phyloP scores from a whole-genome alignment of 768 basidiomycete genomes.

The Tremella mesenterica region DNA sequence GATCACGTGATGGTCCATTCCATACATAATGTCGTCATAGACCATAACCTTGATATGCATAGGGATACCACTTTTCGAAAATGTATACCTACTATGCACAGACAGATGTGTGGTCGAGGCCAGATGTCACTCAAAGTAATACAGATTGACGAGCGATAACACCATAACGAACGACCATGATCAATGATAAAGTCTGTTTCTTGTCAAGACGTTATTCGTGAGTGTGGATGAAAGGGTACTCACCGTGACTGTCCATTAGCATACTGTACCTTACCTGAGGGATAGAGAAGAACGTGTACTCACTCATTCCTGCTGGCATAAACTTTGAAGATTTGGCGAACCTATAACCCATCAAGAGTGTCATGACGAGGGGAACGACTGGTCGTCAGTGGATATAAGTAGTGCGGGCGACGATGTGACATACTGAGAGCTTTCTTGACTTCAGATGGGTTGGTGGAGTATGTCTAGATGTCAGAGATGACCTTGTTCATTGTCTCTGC shows the following conservation, averaged over 20 bases:
- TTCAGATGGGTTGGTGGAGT: neutral
- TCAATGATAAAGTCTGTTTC: neutral
- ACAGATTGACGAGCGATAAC: neutral
- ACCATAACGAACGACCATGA: neutral
- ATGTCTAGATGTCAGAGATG: neutral
- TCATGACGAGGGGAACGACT: neutral
- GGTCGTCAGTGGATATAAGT: neutral
- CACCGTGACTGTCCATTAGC: neutral
- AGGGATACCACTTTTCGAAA: neutral
- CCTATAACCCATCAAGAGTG: conserved; percentile 1
- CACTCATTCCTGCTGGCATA: conserved; percentile 9
- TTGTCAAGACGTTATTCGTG: neutral
- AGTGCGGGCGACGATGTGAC: neutral
- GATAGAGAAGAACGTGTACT: no score
- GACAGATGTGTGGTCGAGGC: neutral
- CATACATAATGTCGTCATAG: no score
- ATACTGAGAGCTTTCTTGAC: conserved; percentile 4
- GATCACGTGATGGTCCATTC: no score
- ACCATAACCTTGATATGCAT: no score
- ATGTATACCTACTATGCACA: neutral
- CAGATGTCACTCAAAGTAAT: neutral
- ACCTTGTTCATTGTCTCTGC: no score
- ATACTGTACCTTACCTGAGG: neutral
- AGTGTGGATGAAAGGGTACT: neutral
- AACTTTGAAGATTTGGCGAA: conserved; percentile 9